These are phyloP conservation scores for Pseudoperonospora humuli DNA, from an alignment of 352 stramenopile species.

Conservation along the genomic window DNA sequence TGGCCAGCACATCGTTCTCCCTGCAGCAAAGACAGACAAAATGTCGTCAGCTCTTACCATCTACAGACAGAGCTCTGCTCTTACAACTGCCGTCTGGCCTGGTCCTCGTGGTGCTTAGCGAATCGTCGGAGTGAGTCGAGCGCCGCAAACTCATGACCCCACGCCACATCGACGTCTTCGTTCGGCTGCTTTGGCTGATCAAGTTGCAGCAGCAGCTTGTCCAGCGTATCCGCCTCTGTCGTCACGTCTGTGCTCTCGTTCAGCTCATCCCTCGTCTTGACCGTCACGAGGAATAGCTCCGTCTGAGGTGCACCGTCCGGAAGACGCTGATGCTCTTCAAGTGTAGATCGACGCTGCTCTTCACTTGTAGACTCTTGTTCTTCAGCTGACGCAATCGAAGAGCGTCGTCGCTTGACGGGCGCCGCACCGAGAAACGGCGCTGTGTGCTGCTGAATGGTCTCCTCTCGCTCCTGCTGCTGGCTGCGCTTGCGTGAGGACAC, in stretches of 20 bases:
- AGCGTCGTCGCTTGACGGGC: constrained; percentile 25
- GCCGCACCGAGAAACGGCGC: constrained; percentile 15
- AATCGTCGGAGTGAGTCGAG: constrained; percentile 41
- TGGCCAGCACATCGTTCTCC: constrained; percentile 13
- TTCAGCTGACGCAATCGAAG: constrained; percentile 5
- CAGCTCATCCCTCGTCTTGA: constrained; percentile 41
- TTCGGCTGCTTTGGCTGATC: background rate
- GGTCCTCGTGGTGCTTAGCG: constrained; percentile 26
- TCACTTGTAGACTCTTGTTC: constrained; percentile 3
- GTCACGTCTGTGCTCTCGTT: constrained; percentile 23
- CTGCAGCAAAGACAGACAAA: constrained; percentile 14
- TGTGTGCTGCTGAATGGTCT: constrained; percentile 16
- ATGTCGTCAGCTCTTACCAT: background rate
- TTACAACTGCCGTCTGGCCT: constrained; percentile 27
- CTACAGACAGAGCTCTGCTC: background rate
- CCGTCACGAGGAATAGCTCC: constrained; percentile 51
- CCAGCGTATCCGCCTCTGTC: constrained; percentile 25
- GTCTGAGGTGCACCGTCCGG: constrained; percentile 45
- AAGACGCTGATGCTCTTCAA: constrained; percentile 16
- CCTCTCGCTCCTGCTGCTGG: constrained; percentile 7
- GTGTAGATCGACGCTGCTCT: background rate
- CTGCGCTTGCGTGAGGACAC: constrained; percentile 17
- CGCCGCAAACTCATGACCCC: constrained; percentile 34
- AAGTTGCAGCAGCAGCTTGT: constrained; percentile 24
- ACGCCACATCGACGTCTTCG: constrained; percentile 22